Base-by-base conservation (phyloP, 805 yeast species). In the Lipomyces sp. region DNA sequence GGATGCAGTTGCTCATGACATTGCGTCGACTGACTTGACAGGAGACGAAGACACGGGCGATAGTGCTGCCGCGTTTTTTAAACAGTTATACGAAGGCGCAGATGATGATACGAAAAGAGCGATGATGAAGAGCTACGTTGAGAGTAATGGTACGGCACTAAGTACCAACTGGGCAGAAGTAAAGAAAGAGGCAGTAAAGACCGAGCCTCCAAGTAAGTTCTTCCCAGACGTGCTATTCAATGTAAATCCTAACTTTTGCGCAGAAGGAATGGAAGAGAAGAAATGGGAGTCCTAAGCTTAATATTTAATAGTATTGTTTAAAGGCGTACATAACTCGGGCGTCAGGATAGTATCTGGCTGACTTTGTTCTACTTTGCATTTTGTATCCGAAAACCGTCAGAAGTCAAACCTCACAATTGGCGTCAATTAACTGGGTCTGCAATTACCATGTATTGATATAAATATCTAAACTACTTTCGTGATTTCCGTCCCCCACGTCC, bases 81-180 rank as follows among this genome's bases (percentile, higher is more conserved):
- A 86, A 72, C 82, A 86, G 69, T 75, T 95, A 10, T 95, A 89
- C 78, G 83, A 83, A 34, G 87, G 84, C 70, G 94, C 96, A 0
- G 96, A 92, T 75, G 95, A 90, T 6, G 97, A 95, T 73, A 88
- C 96, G 0, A 82, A 81, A 71, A 82, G 96, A 60, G 99, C 99
- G 1, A 95, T 95, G 98, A 89, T 91, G 96, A 95, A 95, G 79
- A 90, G 97, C 62, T 95, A 85, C 73, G 82, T 86, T n/a, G 97
- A 95, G 78, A 90, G 97, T 72, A 89, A 90, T 73, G 99, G 99
- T 29, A 95, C 99, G 0, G 86, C 96, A 1, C 80, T 95, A 65
- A 90, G 96, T 57, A 95, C 99, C 3, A 90, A 91, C 75, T 95
- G 99, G 99, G 84, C 80, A 10, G 97, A 92, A 66, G 98, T 96